Conservation (phyloP, 2,329 filamentous ascomycete genomes). For the Aspergillus sp. region DNA sequence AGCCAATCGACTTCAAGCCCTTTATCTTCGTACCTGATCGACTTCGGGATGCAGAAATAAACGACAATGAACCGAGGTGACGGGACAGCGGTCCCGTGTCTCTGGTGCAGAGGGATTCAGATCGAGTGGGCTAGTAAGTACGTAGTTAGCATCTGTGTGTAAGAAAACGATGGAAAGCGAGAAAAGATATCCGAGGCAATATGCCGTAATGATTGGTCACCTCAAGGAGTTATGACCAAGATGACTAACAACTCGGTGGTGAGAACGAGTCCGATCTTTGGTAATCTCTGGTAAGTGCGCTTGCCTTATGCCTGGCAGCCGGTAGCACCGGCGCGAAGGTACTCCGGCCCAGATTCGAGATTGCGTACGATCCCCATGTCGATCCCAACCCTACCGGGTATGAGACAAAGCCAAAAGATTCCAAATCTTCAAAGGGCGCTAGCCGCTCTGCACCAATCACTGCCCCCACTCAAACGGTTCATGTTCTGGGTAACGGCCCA, state of each 20-base stretch:
- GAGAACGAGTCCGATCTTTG: not conserved
- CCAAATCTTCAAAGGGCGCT: constrained; percentile 24
- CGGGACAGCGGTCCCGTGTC: constrained; percentile 2
- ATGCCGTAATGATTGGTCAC: not conserved
- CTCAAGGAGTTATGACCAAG: not conserved
- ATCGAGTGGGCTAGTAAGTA: not conserved
- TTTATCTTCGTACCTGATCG: not conserved
- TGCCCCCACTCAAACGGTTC: constrained; percentile 23
- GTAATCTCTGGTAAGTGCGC: not conserved
- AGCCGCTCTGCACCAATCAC: constrained; percentile 24
- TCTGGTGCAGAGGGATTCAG: constrained; percentile 3
- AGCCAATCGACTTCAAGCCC: not conserved
- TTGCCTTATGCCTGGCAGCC: not conserved
- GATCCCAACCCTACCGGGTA: constrained; percentile 21
- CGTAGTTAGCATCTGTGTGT: not conserved
- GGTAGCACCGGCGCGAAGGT: constrained; percentile 1
- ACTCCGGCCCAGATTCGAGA: constrained; percentile 11
- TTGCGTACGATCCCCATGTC: constrained; percentile 18
- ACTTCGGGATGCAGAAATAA: not conserved
- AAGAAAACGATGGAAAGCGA: not conserved
- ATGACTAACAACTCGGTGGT: not conserved
- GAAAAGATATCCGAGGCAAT: not conserved
- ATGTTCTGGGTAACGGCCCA: constrained; percentile 24
- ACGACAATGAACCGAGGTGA: not conserved
- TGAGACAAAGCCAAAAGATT: constrained; percentile 26